Evolutionary conservation across 2,329 filamentous ascomycete genomes (phyloP), one percentile per base, ranked within the genome.

Genomic region (Fonsecaea multimorphosa): DNA sequence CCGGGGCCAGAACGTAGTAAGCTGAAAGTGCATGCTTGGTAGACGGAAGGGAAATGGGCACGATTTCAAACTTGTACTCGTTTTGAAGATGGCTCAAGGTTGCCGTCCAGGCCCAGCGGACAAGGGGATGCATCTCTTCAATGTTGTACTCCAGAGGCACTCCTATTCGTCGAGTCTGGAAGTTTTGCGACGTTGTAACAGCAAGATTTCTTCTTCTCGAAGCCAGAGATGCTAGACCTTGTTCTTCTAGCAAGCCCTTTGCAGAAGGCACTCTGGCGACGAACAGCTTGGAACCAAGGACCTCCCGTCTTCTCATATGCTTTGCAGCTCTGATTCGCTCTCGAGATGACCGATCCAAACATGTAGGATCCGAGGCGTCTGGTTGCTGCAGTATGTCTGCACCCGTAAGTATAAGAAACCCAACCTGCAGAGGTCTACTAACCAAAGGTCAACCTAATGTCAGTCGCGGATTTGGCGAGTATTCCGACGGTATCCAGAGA

Each of bases 1-100:
- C 94, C 0, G 95, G 92, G 0, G 95, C 96, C 63, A 99, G 88
- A 63, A 99, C 86, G 77, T 99, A 99, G 81, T 99, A 99, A 36
- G 95, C 91, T 22, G 93, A 91, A 0, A 99, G 86, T 0, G 95
- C 94, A 71, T 91, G 89, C 68, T 87, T 89, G 1, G 94, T 99
- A 0, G 89, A 87, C 0, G 94, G 93, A 3, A 99, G 83, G 1
- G 90, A 92, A 16, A 98, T 86, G 1, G 91, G 86, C 11, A 92
- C 86, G 12, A 98, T 81, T 0, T 82, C 86, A 65, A 91, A 89
- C 11, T 92, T 93, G n/a, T 84, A 79, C 0, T 78, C 71, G 11
- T 61, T 46, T 70, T 86, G 83, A 0, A 98, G 83, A 1, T 78
- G 73, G 2, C 80, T 76, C 2, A 95, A 84, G 0, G 87, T 85